Evolutionary conservation across 495 filamentous ascomycete genomes (phyloP), one percentile per base, ranked within the genome.

Genomic region (Tuber borchii): DNA sequence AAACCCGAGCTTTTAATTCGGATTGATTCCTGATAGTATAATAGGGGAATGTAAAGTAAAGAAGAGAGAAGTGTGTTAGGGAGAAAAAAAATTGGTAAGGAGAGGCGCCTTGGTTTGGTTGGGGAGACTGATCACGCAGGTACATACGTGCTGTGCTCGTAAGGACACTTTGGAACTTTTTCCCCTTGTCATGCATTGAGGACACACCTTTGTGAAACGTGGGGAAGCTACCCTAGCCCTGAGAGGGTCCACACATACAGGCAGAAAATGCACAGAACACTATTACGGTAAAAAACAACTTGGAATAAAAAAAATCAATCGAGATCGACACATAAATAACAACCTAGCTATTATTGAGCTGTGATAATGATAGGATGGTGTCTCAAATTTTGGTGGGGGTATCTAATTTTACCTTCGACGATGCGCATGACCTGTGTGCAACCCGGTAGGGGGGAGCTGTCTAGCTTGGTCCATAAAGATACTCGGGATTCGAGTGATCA

Each of bases 201-300:
- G 78, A 77, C 78, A 79, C 77, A 79, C 74, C 39, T 78, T 79
- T 31, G 70, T 31, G 69, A 46, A 79, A 51, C 78, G 70, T 79
- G 77, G 78, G 76, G 76, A 79, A 78, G 61, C 31, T 78, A 48
- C 14, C 7, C 42, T 74, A 51, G n/a, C 51, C 56, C 26, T 56
- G 45, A 45, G 26, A 20, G 69, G n/a, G 12, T 71, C 31, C 48
- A 34, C 46, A 43, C 68, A 34, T 22, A 43, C 42, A 12, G 7
- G 42, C 12, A 44, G 48, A 73, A 78, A 79, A 79, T 79, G 77
- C 40, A 79, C 45, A 61, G 45, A 78, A 72, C 39, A 44, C 51
- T 26, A 44, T 70, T 12, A 37, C 1, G n/a, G n/a, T n/a, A 37
- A 37, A 37, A 37, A 72, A 56, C n/a, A 14, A 26, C 22, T 17